A percentile compares a stretch with the other conserved stretches of the same genome.
phyloP scores from a whole-genome alignment of 345 rosid species.

The Camelina laxa region DNA sequence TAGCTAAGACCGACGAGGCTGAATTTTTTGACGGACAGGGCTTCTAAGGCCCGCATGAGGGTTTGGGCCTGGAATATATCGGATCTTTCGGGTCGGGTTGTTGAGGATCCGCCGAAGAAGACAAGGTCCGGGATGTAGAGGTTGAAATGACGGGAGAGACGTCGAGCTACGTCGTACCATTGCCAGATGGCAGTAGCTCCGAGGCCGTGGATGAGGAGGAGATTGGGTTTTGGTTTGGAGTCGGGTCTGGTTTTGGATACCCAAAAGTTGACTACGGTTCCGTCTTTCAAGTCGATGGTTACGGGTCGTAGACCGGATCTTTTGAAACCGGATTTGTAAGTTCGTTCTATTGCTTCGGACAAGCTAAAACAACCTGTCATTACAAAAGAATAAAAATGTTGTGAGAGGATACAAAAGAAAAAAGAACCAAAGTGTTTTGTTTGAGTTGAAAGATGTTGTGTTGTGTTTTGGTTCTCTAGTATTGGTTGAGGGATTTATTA shows the following conservation, averaged over 20 bases:
- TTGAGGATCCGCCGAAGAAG: conserved; percentile 75
- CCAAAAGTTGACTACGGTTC: conserved; percentile 87
- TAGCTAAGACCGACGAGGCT: conserved; percentile 81
- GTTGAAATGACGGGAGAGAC: conserved; percentile 57
- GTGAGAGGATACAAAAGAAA: not conserved
- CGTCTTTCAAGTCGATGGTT: conserved; percentile 66
- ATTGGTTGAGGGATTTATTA: conserved; percentile 33
- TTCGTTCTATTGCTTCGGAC: conserved; percentile 57
- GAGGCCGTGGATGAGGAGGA: conserved; percentile 80
- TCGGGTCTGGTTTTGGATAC: conserved; percentile 53
- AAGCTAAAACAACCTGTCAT: conserved; percentile 77
- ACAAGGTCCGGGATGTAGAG: conserved; percentile 75
- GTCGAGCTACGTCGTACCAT: conserved; percentile 59
- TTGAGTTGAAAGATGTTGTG: not conserved
- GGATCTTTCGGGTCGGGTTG: conserved; percentile 71
- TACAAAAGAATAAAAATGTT: not conserved
- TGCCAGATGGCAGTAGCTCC: conserved; percentile 89
- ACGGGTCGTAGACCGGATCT: conserved; percentile 66
- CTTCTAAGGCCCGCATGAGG: conserved; percentile 65
- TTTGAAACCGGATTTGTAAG: conserved; percentile 50
- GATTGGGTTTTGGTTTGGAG: conserved; percentile 55
- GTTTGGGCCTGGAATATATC: conserved; percentile 81
- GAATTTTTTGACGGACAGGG: conserved; percentile 52
- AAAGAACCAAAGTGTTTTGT: not conserved
- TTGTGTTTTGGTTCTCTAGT: conserved; percentile 17